Evolutionary conservation across 352 stramenopile species (phyloP).

Genomic region (Phytopythium delawarense): DNA sequence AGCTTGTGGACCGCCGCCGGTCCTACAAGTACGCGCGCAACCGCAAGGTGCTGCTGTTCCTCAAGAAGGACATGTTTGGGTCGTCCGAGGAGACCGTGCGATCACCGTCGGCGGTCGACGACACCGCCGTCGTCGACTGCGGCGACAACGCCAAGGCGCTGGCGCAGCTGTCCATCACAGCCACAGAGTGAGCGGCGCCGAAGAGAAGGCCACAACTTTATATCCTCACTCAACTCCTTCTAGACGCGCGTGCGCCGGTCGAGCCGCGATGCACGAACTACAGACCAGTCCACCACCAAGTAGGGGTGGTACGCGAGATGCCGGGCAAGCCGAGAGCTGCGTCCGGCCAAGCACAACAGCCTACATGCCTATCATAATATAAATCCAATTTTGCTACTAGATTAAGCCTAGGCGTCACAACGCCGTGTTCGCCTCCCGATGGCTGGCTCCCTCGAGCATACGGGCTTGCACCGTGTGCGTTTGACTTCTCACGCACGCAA

Average conservation of each 20-base stretch:
- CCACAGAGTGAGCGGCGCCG: constrained; percentile 15
- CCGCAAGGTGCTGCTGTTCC: constrained; percentile 43
- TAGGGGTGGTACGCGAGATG: constrained; percentile 22
- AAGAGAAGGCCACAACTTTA: constrained; percentile 1
- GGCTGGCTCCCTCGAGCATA: too few relatives aligned
- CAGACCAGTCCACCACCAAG: constrained; percentile 13
- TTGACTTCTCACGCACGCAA: too few relatives aligned
- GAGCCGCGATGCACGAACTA: not conserved
- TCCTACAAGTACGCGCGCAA: constrained; percentile 60
- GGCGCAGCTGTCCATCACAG: constrained; percentile 12
- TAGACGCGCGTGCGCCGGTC: not conserved
- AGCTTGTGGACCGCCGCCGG: constrained; percentile 45
- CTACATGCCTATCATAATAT: constrained; percentile 1
- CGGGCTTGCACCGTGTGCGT: too few relatives aligned
- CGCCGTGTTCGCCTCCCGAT: too few relatives aligned
- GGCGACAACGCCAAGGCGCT: constrained; percentile 19
- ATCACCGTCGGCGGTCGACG: not conserved
- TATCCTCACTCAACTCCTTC: constrained; percentile 1
- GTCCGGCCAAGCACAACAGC: constrained; percentile 5
- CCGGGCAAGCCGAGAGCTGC: not conserved
- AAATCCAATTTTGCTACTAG: constrained; percentile 1
- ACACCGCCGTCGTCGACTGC: constrained; percentile 25
- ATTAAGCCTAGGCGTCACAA: too few relatives aligned
- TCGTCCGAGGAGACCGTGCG: constrained; percentile 6
- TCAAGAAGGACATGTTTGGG: constrained; percentile 37